A percentile compares a stretch with the other conserved stretches of the same genome.
Evolutionary conservation across 305 asterid genomes (phyloP).

Genomic region (Plantago lanceolata): DNA sequence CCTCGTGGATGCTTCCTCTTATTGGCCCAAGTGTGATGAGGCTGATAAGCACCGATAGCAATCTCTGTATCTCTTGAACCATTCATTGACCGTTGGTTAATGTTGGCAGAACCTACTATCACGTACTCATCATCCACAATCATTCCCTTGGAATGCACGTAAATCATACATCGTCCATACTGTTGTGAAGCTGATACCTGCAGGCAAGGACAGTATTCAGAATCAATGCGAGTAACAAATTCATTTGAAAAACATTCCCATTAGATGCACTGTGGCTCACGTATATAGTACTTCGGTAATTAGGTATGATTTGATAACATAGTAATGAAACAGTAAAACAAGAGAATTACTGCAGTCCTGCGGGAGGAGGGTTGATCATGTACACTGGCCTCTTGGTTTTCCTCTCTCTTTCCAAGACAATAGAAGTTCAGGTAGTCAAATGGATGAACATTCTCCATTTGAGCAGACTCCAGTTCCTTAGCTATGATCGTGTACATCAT

Average conservation of each 20-base stretch:
- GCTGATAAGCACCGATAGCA: slow-evolving; percentile 71
- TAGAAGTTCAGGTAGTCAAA: slow-evolving; percentile 12
- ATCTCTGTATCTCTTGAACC: slow-evolving; percentile 67
- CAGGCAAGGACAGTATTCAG: no score
- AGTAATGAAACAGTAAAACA: no score
- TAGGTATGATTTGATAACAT: no score
- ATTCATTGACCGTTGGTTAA: slow-evolving; percentile 64
- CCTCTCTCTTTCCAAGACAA: slow-evolving; percentile 13
- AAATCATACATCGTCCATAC: slow-evolving; percentile 52
- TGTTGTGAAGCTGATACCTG: slow-evolving; percentile 28
- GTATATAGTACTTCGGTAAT: no score
- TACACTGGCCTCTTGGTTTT: background rate
- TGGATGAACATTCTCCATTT: slow-evolving; percentile 9
- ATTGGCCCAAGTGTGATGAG: slow-evolving; percentile 51
- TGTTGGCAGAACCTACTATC: slow-evolving; percentile 59
- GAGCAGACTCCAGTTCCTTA: slow-evolving; percentile 1
- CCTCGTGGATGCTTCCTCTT: slow-evolving; percentile 45
- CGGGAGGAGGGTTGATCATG: background rate
- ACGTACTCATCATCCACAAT: slow-evolving; percentile 61
- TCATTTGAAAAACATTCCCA: no score
- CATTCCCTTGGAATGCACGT: slow-evolving; percentile 66
- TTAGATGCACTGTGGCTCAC: no score
- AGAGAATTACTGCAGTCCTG: background rate
- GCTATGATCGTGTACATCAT: slow-evolving; percentile 12
- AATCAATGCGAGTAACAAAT: no score